Base-by-base conservation (phyloP, 2,329 filamentous ascomycete genomes). In the Dactylellina haptotyla region DNA sequence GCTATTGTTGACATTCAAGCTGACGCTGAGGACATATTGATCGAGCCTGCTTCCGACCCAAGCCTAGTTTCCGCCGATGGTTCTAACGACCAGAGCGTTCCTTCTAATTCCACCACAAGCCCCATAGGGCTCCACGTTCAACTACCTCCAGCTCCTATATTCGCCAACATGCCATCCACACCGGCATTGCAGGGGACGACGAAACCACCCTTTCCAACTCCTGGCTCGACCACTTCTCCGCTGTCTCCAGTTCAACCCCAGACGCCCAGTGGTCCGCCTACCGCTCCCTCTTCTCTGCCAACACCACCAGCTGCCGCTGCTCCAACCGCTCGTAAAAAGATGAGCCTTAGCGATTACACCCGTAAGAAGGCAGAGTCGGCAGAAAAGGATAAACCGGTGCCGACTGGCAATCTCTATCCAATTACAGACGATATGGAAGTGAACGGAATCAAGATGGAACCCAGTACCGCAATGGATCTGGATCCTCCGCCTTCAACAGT, bases 311-410 rank as follows among this genome's bases (percentile, higher is more conserved):
- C 30, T 23, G 50, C 50, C 9, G 45, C 64, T 3, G 39, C 56
- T 20, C 34, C 66, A 10, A 23, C 53, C 18, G 58, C 51, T 12
- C 53, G 39, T 23, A 73, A 73, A 46, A 66, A 61, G 26, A 66
- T 73, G 61, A 73, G 69, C 16, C 20, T 73, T 6, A 61, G 69
- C 25, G 69, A 73, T 9, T 73, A 73, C 30, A 59, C 59, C 10
- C 62, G 51, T 9, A 73, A 62, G 54, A 73, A 65, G 18, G 69
- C 69, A 25, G 59, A 72, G 32, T 72, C 58, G 18, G 46, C 53
- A 23, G 59, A 64, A 58, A 72, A 72, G 16, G 66, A 72, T 18
- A 65, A 63, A 37, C 28, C 32, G n/a, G 23, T 20, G 26, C 39
- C 48, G 14, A 66, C 45, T n/a, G 37, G 16, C 26, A 34, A 23